phyloP scores from a whole-genome alignment of 345 rosid species.

The Gossypium ekmanianum region DNA sequence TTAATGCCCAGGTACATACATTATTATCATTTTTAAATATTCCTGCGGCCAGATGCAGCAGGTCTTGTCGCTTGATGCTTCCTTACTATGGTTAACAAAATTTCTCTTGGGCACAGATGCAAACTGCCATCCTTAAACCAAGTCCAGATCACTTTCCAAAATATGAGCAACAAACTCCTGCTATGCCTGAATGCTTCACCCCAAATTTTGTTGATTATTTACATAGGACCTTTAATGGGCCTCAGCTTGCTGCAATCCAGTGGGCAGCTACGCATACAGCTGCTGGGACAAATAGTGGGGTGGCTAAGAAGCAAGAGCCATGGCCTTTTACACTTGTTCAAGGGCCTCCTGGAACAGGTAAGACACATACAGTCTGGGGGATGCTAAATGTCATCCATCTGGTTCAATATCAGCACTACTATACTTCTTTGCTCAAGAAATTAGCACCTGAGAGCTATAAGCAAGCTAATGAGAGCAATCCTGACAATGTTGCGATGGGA shows the following conservation, averaged over 20 bases:
- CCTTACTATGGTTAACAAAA: constrained; percentile 21
- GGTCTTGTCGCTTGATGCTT: constrained; percentile 10
- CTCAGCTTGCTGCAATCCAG: constrained; percentile 90
- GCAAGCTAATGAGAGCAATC: constrained; percentile 64
- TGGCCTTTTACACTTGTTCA: constrained; percentile 99
- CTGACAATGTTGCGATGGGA: constrained; percentile 59
- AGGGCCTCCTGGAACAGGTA: constrained; percentile 99
- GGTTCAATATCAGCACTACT: constrained; percentile 98
- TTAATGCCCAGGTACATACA: constrained; percentile 73
- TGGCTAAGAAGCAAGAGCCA: constrained; percentile 82
- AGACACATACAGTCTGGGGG: constrained; percentile 99
- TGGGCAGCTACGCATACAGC: constrained; percentile 99
- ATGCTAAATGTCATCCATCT: constrained; percentile 99
- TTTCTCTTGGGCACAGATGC: constrained; percentile 59
- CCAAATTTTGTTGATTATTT: constrained; percentile 75
- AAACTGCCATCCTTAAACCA: constrained; percentile 86
- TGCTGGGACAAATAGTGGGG: constrained; percentile 91
- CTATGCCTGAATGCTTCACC: constrained; percentile 95
- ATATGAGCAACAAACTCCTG: constrained; percentile 82
- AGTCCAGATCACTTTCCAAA: constrained; percentile 90
- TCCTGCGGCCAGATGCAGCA: constrained; percentile 2
- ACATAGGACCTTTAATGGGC: constrained; percentile 77
- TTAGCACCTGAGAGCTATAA: constrained; percentile 97
- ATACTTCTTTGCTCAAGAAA: constrained; percentile 88
- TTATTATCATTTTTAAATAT: constrained; percentile 1